Evolutionary conservation across 495 filamentous ascomycete genomes (phyloP).

Genomic region (Clavariopsis aquatica): DNA sequence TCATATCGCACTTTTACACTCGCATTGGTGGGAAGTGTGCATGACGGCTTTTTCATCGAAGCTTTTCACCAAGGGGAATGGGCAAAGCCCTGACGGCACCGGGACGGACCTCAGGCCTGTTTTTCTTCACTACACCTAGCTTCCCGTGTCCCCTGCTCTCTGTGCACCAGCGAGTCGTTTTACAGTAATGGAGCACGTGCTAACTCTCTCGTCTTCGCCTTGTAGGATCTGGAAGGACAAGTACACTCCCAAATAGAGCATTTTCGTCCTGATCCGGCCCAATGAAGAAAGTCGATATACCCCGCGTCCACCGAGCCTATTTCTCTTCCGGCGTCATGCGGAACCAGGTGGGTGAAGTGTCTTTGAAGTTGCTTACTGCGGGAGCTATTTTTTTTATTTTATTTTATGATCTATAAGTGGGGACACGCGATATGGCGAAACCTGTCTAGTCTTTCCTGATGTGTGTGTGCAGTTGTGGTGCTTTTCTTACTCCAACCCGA

Average conservation of each 20-base stretch:
- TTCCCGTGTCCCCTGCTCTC: not conserved
- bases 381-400: not conserved
- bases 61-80: constrained; percentile 1
- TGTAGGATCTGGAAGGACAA: constrained; percentile 96
- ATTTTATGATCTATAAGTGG: too few species aligned
- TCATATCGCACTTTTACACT: not conserved
- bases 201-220: constrained; percentile 10
- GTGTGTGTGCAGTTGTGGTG: not conserved
- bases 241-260: constrained; percentile 65
- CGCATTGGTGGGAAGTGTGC: constrained; percentile 13
- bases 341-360: not conserved
- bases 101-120: not conserved
- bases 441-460: not conserved
- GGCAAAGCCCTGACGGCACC: constrained; percentile 1
- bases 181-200: constrained; percentile 24
- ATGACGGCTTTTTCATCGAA: constrained; percentile 24
- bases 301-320: too few species aligned
- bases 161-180: not conserved
- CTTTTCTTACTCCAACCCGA: not conserved
- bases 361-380: not conserved
- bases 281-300: too few species aligned
- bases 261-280: not conserved
- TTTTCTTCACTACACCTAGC: not conserved
- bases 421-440: not conserved
- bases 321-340: constrained; percentile 7